Conservation (phyloP, 352 stramenopile genomes). For the Phytophthora foliorum region DNA sequence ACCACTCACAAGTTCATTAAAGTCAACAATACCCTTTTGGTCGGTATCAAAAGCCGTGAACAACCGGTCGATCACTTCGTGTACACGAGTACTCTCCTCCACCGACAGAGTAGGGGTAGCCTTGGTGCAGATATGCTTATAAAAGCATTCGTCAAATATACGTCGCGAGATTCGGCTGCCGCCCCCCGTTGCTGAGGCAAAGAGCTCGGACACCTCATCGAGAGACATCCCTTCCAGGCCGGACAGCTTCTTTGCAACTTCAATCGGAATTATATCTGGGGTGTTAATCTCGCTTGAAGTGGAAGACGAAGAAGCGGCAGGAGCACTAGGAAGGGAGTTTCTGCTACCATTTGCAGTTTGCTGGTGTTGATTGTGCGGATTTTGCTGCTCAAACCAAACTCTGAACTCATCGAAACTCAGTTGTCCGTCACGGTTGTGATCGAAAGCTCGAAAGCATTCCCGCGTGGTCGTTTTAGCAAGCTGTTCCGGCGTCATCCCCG, state of each 20-base stretch:
- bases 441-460: constrained; percentile 81
- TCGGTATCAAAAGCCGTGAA: constrained; percentile 87
- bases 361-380: constrained; percentile 27
- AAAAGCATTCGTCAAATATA: constrained; percentile 82
- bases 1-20: constrained; percentile 80
- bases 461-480: constrained; percentile 80
- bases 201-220: constrained; percentile 70
- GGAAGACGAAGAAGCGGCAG: constrained; percentile 28
- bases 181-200: constrained; percentile 56
- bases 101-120: constrained; percentile 31
- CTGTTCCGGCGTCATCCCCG: constrained; percentile 63
- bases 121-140: constrained; percentile 66
- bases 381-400: constrained; percentile 78
- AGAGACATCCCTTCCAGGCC: constrained; percentile 70
- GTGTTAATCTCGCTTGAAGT: constrained; percentile 24
- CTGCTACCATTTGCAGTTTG: constrained; percentile 28
- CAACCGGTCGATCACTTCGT: constrained; percentile 78
- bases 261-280: constrained; percentile 57
- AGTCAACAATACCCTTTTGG: constrained; percentile 75
- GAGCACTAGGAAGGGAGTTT: constrained; percentile 1
- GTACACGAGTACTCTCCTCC: constrained; percentile 65
- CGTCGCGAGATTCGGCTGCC: constrained; percentile 68
- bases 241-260: constrained; percentile 78
- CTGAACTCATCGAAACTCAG: constrained; percentile 87
- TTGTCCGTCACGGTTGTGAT: constrained; percentile 80